Base-by-base conservation (phyloP, 2,329 filamentous ascomycete species). In the Exserohilum rostratum region DNA sequence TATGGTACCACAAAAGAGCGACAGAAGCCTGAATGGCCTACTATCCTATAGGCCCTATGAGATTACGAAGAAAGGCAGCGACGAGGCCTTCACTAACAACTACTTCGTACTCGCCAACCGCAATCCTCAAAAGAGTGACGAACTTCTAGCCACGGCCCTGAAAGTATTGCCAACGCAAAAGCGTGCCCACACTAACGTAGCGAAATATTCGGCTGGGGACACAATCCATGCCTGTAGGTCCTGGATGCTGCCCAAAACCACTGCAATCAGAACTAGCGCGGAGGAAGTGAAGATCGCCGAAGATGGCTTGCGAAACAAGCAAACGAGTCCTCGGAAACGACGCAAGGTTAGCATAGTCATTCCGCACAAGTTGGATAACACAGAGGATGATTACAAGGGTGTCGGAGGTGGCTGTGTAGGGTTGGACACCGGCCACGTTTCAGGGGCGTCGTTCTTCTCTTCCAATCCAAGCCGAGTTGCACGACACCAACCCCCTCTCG, bases 11-110 rank as follows among this genome's bases (percentile, higher is more conserved):
- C 60, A 64, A 20, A 43, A 49, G 13, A 38, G 37, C 17, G 57
- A 67, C n/a, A 53, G 57, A 25, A 59, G 55, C 12, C 44, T 64
- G 38, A 43, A 42, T 6, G 44, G 48, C 2, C 38, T 67, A 13
- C 55, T 63, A 29, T 15, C 39, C 7, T 66, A 57, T 44, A 50
- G 63, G 4, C 63, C 60, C 3, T 65, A 58, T 18, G 55, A 66
- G 44, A 35, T 30, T 7, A 35, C 2, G 3, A 37, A 45, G 15
- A 31, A 10, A 15, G 50, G 44, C 9, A 42, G 51, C 11, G 44
- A 46, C 9, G 49, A 40, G 1, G 44, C 22, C 2, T 62, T 64
- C 13, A 46, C 13, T n/a, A 66, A 62, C 29, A 49, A 53, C 12
- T 59, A 55, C 40, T 54, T 57, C 40, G 31, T 67, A 4, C 39